phyloP scores from a whole-genome alignment of 2,329 filamentous ascomycete genomes.

The Graphilbum sp. region DNA sequence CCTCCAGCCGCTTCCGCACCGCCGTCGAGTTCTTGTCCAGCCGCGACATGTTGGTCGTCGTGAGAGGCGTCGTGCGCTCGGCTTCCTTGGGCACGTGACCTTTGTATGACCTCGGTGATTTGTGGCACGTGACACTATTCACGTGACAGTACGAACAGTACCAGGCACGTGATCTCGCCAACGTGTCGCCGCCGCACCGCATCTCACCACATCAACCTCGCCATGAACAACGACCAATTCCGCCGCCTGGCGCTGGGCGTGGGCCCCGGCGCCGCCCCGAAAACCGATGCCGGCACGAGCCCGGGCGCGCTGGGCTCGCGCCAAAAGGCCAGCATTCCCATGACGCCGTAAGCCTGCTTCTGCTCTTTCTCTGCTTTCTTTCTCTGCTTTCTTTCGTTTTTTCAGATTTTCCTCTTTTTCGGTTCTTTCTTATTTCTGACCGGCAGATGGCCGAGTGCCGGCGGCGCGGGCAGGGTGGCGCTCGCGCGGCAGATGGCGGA shows the following conservation, averaged over 20 bases:
- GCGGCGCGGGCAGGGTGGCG: conserved; percentile 37
- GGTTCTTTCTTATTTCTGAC: background rate
- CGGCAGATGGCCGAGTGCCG: conserved; percentile 46
- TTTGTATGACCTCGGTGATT: too few relatives aligned
- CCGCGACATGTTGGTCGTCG: conserved; percentile 38
- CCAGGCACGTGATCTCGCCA: too few relatives aligned
- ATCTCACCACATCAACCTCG: too few relatives aligned
- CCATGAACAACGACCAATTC: conserved; percentile 94
- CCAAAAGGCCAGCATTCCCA: conserved; percentile 67
- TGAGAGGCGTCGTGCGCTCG: too few relatives aligned
- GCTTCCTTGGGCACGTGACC: too few relatives aligned
- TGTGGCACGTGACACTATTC: too few relatives aligned
- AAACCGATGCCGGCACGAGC: conserved; percentile 23
- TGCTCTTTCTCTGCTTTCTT: conserved; percentile 9
- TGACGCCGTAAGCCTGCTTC: conserved; percentile 92
- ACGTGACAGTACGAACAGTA: too few relatives aligned
- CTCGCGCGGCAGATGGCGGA: conserved; percentile 79
- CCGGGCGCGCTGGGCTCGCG: conserved; percentile 52
- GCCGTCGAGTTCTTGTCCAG: conserved; percentile 47
- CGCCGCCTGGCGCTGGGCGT: conserved; percentile 51
- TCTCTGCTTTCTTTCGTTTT: too few relatives aligned
- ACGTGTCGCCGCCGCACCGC: too few relatives aligned
- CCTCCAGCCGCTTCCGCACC: conserved; percentile 44
- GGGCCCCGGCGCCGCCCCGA: conserved; percentile 7
- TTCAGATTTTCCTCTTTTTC: too few relatives aligned